A percentile compares a stretch with the other conserved stretches of the same genome.
Evolutionary conservation across 1,139 yeast genomes (phyloP).

Genomic region (Blastobotrys aristatus): DNA sequence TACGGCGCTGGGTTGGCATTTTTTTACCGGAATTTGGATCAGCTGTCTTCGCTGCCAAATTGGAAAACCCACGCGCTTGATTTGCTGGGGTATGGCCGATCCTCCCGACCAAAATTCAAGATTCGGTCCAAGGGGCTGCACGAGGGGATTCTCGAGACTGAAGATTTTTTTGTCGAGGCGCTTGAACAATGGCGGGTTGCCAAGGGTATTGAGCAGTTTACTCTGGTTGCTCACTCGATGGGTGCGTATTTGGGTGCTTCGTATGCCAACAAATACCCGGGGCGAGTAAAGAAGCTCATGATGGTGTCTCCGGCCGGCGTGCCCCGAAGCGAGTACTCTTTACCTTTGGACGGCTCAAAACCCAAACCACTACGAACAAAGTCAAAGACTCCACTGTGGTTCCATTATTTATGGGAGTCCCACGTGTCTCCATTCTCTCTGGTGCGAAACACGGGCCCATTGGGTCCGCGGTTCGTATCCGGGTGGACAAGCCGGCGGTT

Average conservation of each 20-base stretch:
- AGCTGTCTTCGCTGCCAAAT: constrained; percentile 36
- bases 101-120: constrained; percentile 56
- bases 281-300: constrained; percentile 56
- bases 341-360: constrained; percentile 23
- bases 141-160: constrained; percentile 45
- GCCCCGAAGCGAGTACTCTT: constrained; percentile 30
- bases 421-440: constrained; percentile 38
- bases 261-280: constrained; percentile 71
- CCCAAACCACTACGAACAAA: constrained; percentile 11
- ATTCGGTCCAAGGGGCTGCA: constrained; percentile 29
- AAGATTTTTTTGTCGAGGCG: constrained; percentile 71
- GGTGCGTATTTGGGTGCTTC: constrained; percentile 86
- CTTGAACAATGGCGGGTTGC: constrained; percentile 77
- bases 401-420: constrained; percentile 38
- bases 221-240: constrained; percentile 83
- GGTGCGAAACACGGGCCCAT: constrained; percentile 38
- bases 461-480: constrained; percentile 39
- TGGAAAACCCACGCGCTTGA: constrained; percentile 69
- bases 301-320: constrained; percentile 90
- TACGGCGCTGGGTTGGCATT: constrained; percentile 88
- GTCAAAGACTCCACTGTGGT: constrained; percentile 28
- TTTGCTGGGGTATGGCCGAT: constrained; percentile 77
- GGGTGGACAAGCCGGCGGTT: constrained; percentile 41
- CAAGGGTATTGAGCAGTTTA: constrained; percentile 49
- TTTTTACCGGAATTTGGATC: constrained; percentile 70